Evolutionary conservation across 1,284 basidiomycete genomes (phyloP).

Genomic region (Kwoniella shivajii): DNA sequence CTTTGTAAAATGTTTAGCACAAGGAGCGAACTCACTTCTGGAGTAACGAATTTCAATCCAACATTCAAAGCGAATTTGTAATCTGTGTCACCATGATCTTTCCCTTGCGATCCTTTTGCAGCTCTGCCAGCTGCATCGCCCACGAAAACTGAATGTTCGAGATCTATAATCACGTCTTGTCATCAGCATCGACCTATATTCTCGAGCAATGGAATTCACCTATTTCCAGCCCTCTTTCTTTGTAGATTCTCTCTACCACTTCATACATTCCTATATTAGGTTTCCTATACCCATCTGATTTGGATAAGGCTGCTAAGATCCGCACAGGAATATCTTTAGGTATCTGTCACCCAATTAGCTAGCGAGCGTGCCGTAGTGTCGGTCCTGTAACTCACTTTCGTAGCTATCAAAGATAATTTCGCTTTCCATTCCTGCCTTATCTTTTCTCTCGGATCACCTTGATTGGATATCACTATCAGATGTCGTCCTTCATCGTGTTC

Average conservation of each 20-base stretch:
- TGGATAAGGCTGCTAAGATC: conserved; percentile 67
- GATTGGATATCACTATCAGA: conserved; percentile 79
- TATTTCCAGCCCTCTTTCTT: conserved; percentile 63
- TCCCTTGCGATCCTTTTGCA: conserved; percentile 20
- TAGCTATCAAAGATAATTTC: conserved; percentile 71
- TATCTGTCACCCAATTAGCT: conserved; percentile 63
- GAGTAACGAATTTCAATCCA: conserved; percentile 70
- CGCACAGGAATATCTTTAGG: conserved; percentile 70
- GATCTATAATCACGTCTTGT: conserved; percentile 61
- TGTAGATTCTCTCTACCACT: conserved; percentile 66
- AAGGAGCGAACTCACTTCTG: conserved; percentile 55
- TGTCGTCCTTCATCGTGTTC: conserved; percentile 69
- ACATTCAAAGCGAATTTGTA: conserved; percentile 81
- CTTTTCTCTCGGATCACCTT: conserved; percentile 59
- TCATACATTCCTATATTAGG: conserved; percentile 87
- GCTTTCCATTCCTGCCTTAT: conserved; percentile 65
- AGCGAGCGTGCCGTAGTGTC: no score
- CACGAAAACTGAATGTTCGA: conserved; percentile 70
- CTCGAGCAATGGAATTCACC: conserved; percentile 58
- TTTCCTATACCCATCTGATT: conserved; percentile 77
- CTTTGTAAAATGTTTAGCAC: not conserved
- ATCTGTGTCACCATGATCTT: conserved; percentile 77
- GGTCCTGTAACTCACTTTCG: conserved; percentile 63
- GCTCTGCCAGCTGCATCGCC: conserved; percentile 86
- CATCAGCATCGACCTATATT: no score